phyloP scores from a whole-genome alignment of 768 basidiomycete species.

The Hericium coralloides region DNA sequence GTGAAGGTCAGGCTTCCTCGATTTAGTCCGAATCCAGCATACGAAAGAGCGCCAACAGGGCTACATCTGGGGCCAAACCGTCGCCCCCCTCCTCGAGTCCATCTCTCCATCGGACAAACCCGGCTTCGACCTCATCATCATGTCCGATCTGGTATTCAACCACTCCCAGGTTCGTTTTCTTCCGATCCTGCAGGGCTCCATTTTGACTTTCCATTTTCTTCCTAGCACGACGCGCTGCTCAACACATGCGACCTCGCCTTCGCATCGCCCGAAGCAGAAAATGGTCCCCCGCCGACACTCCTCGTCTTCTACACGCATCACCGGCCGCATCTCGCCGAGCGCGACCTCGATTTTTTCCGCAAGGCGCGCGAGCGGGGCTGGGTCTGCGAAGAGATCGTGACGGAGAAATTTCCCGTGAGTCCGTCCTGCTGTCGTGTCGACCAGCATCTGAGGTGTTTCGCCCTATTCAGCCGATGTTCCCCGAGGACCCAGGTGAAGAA shows the following conservation, averaged over 20 bases:
- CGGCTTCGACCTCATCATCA: constrained; percentile 69
- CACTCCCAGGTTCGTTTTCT: constrained; percentile 66
- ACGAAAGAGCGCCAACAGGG: constrained; percentile 34
- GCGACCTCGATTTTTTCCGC: constrained; percentile 76
- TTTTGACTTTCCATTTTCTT: neutral
- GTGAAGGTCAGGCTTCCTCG: constrained; percentile 24
- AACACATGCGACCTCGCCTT: constrained; percentile 51
- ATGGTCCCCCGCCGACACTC: constrained; percentile 29
- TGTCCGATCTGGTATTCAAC: constrained; percentile 93
- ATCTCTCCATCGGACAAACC: constrained; percentile 10
- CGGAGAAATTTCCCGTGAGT: constrained; percentile 53
- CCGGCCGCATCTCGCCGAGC: constrained; percentile 71
- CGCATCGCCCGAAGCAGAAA: constrained; percentile 6
- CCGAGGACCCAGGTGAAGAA: constrained; percentile 75
- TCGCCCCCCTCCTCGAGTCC: constrained; percentile 34
- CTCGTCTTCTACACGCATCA: constrained; percentile 90
- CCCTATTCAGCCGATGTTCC: constrained; percentile 71
- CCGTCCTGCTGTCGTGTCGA: neutral
- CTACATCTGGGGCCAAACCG: constrained; percentile 72
- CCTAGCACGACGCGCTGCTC: constrained; percentile 74
- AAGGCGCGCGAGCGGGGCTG: constrained; percentile 58
- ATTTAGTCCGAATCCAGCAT: neutral
- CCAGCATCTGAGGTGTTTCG: neutral
- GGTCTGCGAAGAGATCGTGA: constrained; percentile 63
- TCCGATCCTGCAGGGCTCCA: constrained; percentile 1